Evolutionary conservation across 352 stramenopile genomes (phyloP), one percentile per base, ranked within the genome.

Genomic region (Thraustotheca clavata): DNA sequence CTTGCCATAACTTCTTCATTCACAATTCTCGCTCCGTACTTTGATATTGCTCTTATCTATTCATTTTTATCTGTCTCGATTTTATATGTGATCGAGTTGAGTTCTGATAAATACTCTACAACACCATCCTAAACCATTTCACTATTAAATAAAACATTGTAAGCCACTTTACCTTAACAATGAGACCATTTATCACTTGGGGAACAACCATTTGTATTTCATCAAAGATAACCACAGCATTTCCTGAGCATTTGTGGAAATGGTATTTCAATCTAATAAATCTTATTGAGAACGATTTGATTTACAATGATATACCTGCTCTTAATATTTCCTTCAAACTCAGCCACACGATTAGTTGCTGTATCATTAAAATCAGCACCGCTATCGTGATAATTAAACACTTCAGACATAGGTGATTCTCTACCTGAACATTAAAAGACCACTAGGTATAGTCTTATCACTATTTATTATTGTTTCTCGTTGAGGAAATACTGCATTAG

Each of bases 141-240:
- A 50, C n/a, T 67, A 16, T 60, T n/a, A n/a, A 52, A 5, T 18
- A 34, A 47, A 18, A 43, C n/a, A n/a, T n/a, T n/a, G n/a, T n/a
- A n/a, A n/a, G n/a, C n/a, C n/a, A n/a, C n/a, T n/a, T n/a, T n/a
- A n/a, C 14, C 50, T 1, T 11, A 54, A 35, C 12, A 7, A 34
- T 5, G n/a, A 18, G 14, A 89, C 80, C 85, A 47, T 96, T 86
- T 14, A 96, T 76, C 1, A 87, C 95, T 47, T 92, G 84, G 9
- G 87, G 87, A 50, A 95, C 87, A 59, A 94, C 84, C 68, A 96
- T 96, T 60, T 96, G 87, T 27, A 96, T 79, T 77, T 96, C 88
- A 60, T 96, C 88, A 49, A 96, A 95, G 31, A 96, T 72, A 26
- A 96, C 81, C 9, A 96, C 78, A 3, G 86, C 87, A 66, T 95